These are phyloP conservation scores for Neonectria sp. DNA, from an alignment of 2,329 filamentous ascomycete genomes.

Conservation along the genomic window DNA sequence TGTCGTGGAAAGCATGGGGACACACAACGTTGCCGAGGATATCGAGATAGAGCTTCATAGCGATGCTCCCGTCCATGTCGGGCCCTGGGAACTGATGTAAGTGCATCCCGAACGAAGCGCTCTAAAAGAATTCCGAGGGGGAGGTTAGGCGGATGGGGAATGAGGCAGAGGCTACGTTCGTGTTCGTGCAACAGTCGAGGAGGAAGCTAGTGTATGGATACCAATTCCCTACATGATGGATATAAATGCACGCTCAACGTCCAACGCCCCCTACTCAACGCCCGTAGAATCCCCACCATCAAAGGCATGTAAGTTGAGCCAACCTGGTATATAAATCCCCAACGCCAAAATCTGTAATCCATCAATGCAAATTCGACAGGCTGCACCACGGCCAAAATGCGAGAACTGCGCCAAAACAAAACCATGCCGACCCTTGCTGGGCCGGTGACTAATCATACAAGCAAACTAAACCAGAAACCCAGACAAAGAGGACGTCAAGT, in stretches of 20 bases:
- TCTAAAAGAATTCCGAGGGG: not conserved
- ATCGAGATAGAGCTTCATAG: conserved; percentile 70
- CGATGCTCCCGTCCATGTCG: conserved; percentile 61
- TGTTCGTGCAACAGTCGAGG: not conserved
- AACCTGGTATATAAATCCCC: conserved; percentile 45
- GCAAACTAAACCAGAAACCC: not conserved
- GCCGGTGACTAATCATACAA: not conserved
- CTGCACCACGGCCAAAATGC: not conserved
- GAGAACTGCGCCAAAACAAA: conserved; percentile 7
- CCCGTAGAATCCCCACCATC: conserved; percentile 29
- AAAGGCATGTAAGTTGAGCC: conserved; percentile 35
- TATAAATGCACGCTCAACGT: conserved; percentile 23
- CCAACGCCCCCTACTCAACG: conserved; percentile 22
- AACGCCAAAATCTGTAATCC: conserved; percentile 41
- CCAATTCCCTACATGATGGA: conserved; percentile 14
- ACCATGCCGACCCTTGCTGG: not conserved
- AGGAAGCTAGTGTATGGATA: conserved; percentile 12
- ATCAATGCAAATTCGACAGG: conserved; percentile 21
- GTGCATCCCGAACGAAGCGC: not conserved
- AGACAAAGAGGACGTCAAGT: not conserved
- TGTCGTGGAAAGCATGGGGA: conserved; percentile 85
- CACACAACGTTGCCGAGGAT: conserved; percentile 56
- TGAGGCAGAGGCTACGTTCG: not conserved
- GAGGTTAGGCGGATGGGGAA: not conserved
- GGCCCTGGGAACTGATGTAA: conserved; percentile 58